Evolutionary conservation across 2,329 filamentous ascomycete species (phyloP).

Genomic region (Arthrobotrys musiformis): DNA sequence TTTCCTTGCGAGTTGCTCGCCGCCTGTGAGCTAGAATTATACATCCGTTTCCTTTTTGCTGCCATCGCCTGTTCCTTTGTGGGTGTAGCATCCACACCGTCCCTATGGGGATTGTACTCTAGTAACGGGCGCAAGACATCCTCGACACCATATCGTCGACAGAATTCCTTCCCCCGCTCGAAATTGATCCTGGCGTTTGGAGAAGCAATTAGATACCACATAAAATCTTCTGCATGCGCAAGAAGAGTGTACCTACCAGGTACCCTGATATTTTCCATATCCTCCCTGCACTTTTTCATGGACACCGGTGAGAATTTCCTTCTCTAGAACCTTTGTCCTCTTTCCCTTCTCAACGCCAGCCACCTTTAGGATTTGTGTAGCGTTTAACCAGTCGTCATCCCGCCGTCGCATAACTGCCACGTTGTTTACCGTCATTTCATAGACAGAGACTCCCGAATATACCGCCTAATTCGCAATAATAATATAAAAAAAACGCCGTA

Average conservation of each 20-base stretch:
- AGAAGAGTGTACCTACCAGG: constrained; percentile 70
- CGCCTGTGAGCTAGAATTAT: constrained; percentile 79
- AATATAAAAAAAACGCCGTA: too few relatives aligned
- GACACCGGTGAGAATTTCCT: constrained; percentile 94
- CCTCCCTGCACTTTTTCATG: constrained; percentile 99
- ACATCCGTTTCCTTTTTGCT: constrained; percentile 89
- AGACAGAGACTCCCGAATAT: constrained; percentile 94
- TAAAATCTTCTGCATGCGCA: constrained; percentile 4
- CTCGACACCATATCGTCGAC: constrained; percentile 80
- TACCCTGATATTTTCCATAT: constrained; percentile 98
- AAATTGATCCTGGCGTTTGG: constrained; percentile 74
- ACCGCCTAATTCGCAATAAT: constrained; percentile 70
- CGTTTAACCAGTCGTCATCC: constrained; percentile 95
- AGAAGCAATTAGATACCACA: not conserved
- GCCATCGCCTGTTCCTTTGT: constrained; percentile 99
- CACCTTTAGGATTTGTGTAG: constrained; percentile 97
- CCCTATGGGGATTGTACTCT: constrained; percentile 83
- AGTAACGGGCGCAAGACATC: constrained; percentile 78
- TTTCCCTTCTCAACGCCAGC: constrained; percentile 97
- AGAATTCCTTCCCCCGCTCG: constrained; percentile 89
- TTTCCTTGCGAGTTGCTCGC: constrained; percentile 78
- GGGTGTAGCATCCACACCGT: constrained; percentile 86
- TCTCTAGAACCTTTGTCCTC: constrained; percentile 96
- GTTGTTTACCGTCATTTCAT: constrained; percentile 96
- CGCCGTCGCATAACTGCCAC: constrained; percentile 95